Evolutionary conservation across 345 rosid species (phyloP).

Genomic region (Rhodomyrtus tomentosa): DNA sequence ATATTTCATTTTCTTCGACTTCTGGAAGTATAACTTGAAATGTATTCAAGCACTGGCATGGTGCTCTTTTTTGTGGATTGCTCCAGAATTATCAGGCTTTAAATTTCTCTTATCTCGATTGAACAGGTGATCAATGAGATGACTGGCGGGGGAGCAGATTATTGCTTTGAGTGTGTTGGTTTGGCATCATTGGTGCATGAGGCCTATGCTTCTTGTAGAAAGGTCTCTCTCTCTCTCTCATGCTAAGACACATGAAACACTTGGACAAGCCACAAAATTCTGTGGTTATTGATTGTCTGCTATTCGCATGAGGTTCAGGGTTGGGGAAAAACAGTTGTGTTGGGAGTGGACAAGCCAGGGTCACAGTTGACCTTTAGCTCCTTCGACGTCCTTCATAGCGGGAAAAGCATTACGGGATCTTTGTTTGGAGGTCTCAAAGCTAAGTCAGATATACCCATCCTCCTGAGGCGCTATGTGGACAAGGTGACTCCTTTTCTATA

Average conservation of each 20-base stretch:
- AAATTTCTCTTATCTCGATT: not conserved
- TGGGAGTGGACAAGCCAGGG: constrained; percentile 75
- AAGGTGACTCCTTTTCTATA: constrained; percentile 23
- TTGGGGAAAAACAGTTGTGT: constrained; percentile 76
- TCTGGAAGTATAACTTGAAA: not conserved
- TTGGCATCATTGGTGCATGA: constrained; percentile 40
- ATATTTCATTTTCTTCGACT: not conserved
- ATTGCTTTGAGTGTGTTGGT: constrained; percentile 79
- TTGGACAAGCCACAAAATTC: not conserved
- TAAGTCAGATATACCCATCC: constrained; percentile 70
- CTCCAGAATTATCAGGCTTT: not conserved
- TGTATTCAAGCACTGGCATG: not conserved
- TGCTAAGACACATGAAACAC: not conserved
- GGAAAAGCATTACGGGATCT: constrained; percentile 48
- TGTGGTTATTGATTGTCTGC: not conserved
- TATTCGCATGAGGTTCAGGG: constrained; percentile 27
- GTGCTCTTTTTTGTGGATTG: not conserved
- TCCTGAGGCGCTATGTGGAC: constrained; percentile 48
- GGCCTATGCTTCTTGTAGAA: constrained; percentile 60
- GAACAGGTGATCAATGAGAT: constrained; percentile 52
- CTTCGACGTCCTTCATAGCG: constrained; percentile 41
- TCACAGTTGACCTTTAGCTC: constrained; percentile 35
- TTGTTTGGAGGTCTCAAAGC: constrained; percentile 82
- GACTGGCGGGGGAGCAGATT: constrained; percentile 76
- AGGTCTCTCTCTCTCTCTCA: constrained; percentile 23